Evolutionary conservation across 2,329 filamentous ascomycete genomes (phyloP), one percentile per base, ranked within the genome.

Genomic region (Ceratocystis cubensis): DNA sequence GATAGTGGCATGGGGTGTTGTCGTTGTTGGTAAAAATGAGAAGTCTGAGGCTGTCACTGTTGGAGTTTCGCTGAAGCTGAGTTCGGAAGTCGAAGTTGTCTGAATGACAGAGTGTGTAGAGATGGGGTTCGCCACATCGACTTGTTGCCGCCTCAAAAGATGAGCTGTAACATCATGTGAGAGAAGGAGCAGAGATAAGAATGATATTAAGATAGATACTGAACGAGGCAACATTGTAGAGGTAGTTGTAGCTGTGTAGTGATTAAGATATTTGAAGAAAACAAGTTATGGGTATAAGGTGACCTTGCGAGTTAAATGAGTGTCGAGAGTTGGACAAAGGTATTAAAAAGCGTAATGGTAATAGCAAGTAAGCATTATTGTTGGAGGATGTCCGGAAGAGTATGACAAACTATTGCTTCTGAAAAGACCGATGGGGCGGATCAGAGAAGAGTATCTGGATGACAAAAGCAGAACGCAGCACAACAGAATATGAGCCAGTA

Each of bases 101-200:
- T 63, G n/a, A 3, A 37, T 10, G 17, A 37, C 30, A 7, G 59
- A 53, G 46, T 30, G 33, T 50, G 61, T 17, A 33, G 46, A 46
- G 17, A 50, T 61, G 6, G 50, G 28, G 28, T n/a, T 48, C n/a
- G 8, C 22, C 7, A 48, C 33, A 20, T 59, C 63, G 20, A 68
- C 72, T 61, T 77, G 75, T 66, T 78, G 75, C 68, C 77, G 75
- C 68, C 70, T 71, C 22, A 73, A 65, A 46, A 74, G 70, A 6
- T 75, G 73, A 10, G 76, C 76, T 25, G 72, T 70, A 22, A 73
- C 75, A 61, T 75, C 69, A 56, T 80, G 75, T 28, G 78, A 70
- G 53, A 73, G 72, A 53, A 79, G 61, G 3, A 75, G 63, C 25
- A 80, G 70, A 70, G 75, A 76, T 66, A 81, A 70, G 57, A 79